Percentiles rank a stretch among this genome's conserved stretches.
Conservation (phyloP, 805 yeast species). For the Cyberlindnera subsufficiens region DNA sequence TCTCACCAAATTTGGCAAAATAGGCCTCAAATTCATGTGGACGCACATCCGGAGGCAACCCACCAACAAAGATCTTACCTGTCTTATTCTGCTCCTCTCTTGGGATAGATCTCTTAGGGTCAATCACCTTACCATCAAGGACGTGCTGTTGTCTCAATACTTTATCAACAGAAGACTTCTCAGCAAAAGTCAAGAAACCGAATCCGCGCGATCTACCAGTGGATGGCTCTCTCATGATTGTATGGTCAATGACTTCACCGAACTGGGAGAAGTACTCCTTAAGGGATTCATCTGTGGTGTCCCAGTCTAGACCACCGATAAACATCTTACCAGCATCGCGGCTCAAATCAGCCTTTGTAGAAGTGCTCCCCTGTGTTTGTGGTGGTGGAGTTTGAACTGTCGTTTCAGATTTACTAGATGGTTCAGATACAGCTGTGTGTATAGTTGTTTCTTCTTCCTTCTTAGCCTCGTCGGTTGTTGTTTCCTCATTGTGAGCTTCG, state of each 20-base stretch:
- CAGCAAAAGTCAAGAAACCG: slow-evolving; percentile 85
- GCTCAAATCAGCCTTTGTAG: slow-evolving; percentile 42
- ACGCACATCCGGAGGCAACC: slow-evolving; percentile 89
- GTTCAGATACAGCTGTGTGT: too few relatives aligned
- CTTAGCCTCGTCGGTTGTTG: not conserved
- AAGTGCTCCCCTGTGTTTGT: slow-evolving; percentile 8
- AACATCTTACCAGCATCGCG: slow-evolving; percentile 89
- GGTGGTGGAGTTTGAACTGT: slow-evolving; percentile 4
- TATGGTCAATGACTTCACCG: slow-evolving; percentile 83
- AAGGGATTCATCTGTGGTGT: slow-evolving; percentile 85
- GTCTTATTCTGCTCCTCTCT: slow-evolving; percentile 96
- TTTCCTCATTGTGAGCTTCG: not conserved
- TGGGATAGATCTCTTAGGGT: slow-evolving; percentile 96
- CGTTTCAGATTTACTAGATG: not conserved
- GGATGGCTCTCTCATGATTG: slow-evolving; percentile 84
- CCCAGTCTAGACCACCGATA: slow-evolving; percentile 97
- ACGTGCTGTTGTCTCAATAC: slow-evolving; percentile 84
- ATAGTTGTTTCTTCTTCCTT: not conserved
- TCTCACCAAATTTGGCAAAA: slow-evolving; percentile 82
- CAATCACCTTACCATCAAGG: slow-evolving; percentile 92
- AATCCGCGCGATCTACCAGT: slow-evolving; percentile 93
- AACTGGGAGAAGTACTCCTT: slow-evolving; percentile 77
- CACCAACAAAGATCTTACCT: slow-evolving; percentile 96
- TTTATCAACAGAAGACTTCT: slow-evolving; percentile 75
- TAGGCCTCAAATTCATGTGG: slow-evolving; percentile 84